Evolutionary conservation across 2,329 filamentous ascomycete genomes (phyloP).

Genomic region (Aspergillus ochraceus): DNA sequence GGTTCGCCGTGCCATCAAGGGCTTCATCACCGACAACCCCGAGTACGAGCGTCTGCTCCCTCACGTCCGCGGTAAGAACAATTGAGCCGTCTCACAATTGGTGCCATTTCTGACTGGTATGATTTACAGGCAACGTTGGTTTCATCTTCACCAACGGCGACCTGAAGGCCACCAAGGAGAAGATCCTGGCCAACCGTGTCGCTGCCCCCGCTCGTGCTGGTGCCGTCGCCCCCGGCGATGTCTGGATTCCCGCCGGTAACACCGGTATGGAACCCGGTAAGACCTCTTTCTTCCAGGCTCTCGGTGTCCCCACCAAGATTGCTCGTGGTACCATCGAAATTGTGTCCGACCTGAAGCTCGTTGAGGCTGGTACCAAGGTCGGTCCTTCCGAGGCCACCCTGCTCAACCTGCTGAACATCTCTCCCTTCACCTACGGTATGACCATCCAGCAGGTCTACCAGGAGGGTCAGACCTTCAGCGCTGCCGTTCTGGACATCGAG

Average conservation of each 20-base stretch:
- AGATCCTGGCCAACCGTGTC: slow-evolving; percentile 96
- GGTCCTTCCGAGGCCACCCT: slow-evolving; percentile 98
- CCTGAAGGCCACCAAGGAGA: slow-evolving; percentile 87
- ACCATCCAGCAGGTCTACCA: slow-evolving; percentile 96
- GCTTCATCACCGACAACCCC: slow-evolving; percentile 83
- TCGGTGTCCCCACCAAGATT: slow-evolving; percentile 99
- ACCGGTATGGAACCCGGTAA: slow-evolving; percentile 99
- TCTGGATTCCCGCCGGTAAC: slow-evolving; percentile 96
- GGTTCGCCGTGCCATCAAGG: slow-evolving; percentile 96
- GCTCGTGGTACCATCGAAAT: slow-evolving; percentile 99
- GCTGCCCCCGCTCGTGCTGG: slow-evolving; percentile 97
- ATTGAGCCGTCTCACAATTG: neutral
- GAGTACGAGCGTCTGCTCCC: slow-evolving; percentile 98
- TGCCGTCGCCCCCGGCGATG: slow-evolving; percentile 89
- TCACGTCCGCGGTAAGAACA: slow-evolving; percentile 71
- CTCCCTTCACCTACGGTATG: slow-evolving; percentile 99
- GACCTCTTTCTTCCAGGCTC: slow-evolving; percentile 99
- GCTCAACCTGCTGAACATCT: slow-evolving; percentile 99
- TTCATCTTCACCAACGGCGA: slow-evolving; percentile 99
- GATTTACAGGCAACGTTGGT: slow-evolving; percentile 78
- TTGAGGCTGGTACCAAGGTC: slow-evolving; percentile 90
- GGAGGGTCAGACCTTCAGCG: slow-evolving; percentile 86
- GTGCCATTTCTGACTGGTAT: neutral
- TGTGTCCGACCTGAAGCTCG: slow-evolving; percentile 94
- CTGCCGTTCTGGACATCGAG: slow-evolving; percentile 85